These are phyloP conservation scores for Phytophthora vignae DNA, from an alignment of 352 stramenopile genomes.

Conservation along the genomic window DNA sequence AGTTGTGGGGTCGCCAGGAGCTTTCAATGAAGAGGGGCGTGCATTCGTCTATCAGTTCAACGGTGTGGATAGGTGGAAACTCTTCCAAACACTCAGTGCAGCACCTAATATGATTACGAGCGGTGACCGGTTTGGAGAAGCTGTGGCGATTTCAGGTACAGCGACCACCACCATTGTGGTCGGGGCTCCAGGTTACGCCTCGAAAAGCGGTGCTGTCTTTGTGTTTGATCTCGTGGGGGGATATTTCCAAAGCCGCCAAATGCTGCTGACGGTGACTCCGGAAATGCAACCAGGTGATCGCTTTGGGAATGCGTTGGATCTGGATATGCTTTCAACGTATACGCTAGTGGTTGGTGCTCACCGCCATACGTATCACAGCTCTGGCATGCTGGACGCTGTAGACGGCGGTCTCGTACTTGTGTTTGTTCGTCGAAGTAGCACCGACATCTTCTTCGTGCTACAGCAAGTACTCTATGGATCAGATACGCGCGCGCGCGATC, in stretches of 20 bases:
- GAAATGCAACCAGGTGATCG: constrained; percentile 62
- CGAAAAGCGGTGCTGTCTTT: constrained; percentile 68
- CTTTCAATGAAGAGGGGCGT: constrained; percentile 62
- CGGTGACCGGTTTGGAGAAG: constrained; percentile 78
- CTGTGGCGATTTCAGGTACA: constrained; percentile 68
- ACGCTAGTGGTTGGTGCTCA: constrained; percentile 76
- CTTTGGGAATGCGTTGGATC: constrained; percentile 72
- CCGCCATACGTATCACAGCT: constrained; percentile 46
- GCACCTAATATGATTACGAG: constrained; percentile 48
- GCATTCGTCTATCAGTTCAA: constrained; percentile 85
- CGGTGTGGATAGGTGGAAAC: constrained; percentile 46
- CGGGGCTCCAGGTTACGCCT: constrained; percentile 72
- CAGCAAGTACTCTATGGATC: constrained; percentile 77
- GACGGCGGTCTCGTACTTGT: constrained; percentile 66
- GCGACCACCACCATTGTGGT: constrained; percentile 61
- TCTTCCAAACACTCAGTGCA: constrained; percentile 74
- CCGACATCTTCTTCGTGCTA: constrained; percentile 75
- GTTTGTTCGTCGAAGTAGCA: constrained; percentile 53
- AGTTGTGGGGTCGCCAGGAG: constrained; percentile 66
- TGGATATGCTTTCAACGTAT: constrained; percentile 78
- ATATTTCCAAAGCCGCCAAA: constrained; percentile 69
- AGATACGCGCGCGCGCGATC: constrained; percentile 66
- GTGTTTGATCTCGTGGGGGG: constrained; percentile 74
- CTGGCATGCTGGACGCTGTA: constrained; percentile 25
- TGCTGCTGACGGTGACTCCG: constrained; percentile 57